These are phyloP conservation scores for Claviceps humidiphila DNA, from an alignment of 2,329 filamentous ascomycete genomes.

Conservation along the genomic window DNA sequence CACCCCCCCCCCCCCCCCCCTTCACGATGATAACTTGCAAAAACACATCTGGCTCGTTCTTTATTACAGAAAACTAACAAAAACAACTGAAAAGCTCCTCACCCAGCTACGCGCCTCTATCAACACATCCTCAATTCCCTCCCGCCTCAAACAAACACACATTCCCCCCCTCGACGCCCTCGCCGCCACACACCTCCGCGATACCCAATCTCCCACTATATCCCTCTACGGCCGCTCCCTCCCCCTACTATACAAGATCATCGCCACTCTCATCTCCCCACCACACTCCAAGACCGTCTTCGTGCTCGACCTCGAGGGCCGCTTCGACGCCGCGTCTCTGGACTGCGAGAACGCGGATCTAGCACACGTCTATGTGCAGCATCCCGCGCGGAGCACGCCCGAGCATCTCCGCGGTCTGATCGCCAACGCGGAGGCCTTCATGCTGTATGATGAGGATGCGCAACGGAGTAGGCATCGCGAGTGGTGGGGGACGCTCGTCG, in stretches of 20 bases:
- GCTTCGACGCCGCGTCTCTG: conserved; percentile 40
- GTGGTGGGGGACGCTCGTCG: conserved; percentile 46
- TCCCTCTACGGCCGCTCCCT: conserved; percentile 39
- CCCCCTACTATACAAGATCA: conserved; percentile 42
- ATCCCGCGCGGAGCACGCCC: conserved; percentile 19
- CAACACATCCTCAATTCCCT: not conserved
- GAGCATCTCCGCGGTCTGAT: conserved; percentile 23
- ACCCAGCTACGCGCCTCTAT: conserved; percentile 3
- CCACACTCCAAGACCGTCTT: conserved; percentile 36
- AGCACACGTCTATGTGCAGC: conserved; percentile 37
- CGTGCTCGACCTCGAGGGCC: conserved; percentile 40
- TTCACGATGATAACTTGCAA: too few species aligned
- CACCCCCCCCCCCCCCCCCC: too few species aligned
- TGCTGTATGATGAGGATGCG: conserved; percentile 32
- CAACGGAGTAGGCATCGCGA: conserved; percentile 31
- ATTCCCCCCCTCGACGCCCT: conserved; percentile 35
- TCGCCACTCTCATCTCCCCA: conserved; percentile 35
- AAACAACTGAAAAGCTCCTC: conserved; percentile 3
- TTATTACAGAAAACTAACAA: not conserved
- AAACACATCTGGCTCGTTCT: too few species aligned
- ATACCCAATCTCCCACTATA: conserved; percentile 33
- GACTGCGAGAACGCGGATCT: conserved; percentile 25
- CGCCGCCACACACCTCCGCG: conserved; percentile 31
- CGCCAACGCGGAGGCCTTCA: conserved; percentile 28
- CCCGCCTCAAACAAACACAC: conserved; percentile 19